Evolutionary conservation across 805 yeast genomes (phyloP), one percentile per base, ranked within the genome.

Genomic region (Saccharomyces cerevisiae): DNA sequence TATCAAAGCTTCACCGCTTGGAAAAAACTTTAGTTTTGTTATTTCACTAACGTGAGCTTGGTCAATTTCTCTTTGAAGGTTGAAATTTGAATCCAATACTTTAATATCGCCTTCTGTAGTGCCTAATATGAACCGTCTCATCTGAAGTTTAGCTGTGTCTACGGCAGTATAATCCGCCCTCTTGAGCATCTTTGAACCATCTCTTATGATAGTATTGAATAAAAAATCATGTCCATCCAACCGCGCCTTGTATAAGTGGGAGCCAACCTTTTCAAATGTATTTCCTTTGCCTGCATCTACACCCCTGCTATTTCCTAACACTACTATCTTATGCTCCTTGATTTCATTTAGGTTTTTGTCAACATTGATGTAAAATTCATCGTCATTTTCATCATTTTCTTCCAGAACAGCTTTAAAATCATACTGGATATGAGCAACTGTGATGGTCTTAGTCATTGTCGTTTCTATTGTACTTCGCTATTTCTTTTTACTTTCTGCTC

Each of bases 1-100:
- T 26, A 85, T 61, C 1, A 82, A 62, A 13, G 84, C 94, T 61
- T 78, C 70, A 2, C 82, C 81, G 14, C 88, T 81, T 0, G 94
- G 89, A 64, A 87, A 85, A 52, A 83, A 76, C 52, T 56, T 47
- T 1, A 79, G 60, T 3, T 72, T 68, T 0, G 74, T 63, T 1
- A 86, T 71, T 49, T 80, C 78, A 30, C 72, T 61, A 28, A 64
- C 67, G 69, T 87, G 94, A 1, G 86, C 87, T 2, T 63, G 67
- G 4, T 51, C 47, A 31, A 51, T 41, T 46, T 55, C 58, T 22
- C 53, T 51, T 26, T 57, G 51, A 21, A 64, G 48, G 9, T 55
- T 41, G 28, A 59, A 56, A n/a, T 27, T 6, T 6, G 32, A 55
- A 51, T 60, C 52, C 47, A 53, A 57, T 11, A 76, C 56, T 1